Base-by-base conservation (phyloP, 192 early-diverging fungal species). In the Podila clonocystis region DNA sequence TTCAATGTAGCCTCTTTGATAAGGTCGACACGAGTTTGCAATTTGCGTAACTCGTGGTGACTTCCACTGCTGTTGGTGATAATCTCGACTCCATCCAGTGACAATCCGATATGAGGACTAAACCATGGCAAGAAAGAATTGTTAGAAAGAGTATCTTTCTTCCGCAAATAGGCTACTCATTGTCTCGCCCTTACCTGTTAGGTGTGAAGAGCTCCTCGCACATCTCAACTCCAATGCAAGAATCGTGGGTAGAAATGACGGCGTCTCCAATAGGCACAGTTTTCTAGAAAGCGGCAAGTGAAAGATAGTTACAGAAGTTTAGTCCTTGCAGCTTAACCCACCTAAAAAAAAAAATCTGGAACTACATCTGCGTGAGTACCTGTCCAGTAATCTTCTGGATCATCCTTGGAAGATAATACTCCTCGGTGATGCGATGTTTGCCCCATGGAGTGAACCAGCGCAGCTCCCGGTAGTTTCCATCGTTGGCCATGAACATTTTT, bases 161-260 rank as follows among this genome's bases (percentile, higher is more conserved):
- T 22, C n/a, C 52, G 2, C 24, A 24, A 6, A 19, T 6, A 52
- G 55, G 15, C 3, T 34, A 28, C 0, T 36, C 20, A 66, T 34
- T 9, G 11, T 66, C 2, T 33, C 45, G 17, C 3, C 50, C 13
- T 8, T 74, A 92, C 91, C 92, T 95, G 48, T 93, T 85, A 5
- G 97, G 95, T 4, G 97, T 97, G 86, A 98, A 99, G 20, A 99
- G 84, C 68, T 99, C 98, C 85, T 99, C 98, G 72, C 98, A 99
- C 64, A 95, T 86, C 82, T 99, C 98, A 3, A 95, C 89, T 13
- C 98, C 98, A 60, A 99, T 85, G 58, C 93, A 94, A 5, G 97
- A 93, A 73, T 98, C 97, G 30, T 85, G 67, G 8, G 96, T 93
- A 29, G 87, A 82, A 61, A 99, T 86, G 2, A 99, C 93, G 7